These are phyloP conservation scores for Populus nigra DNA, from an alignment of 345 rosid species.

Conservation along the genomic window DNA sequence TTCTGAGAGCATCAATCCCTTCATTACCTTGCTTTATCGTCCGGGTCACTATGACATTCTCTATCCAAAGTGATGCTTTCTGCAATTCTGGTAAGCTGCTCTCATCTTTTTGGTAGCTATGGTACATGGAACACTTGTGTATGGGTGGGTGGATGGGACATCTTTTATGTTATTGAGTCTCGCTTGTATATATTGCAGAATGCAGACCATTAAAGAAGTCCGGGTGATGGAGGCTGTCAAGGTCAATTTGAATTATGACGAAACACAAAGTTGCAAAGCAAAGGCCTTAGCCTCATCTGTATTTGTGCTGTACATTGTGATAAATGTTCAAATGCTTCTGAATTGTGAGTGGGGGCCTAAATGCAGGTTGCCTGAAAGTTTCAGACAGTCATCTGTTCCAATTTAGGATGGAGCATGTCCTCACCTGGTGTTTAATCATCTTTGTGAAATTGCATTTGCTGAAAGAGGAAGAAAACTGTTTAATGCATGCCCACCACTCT, in stretches of 20 bases:
- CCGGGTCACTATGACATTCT: slow-evolving; percentile 99
- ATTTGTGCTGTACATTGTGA: slow-evolving; percentile 21
- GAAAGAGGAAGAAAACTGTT: not conserved
- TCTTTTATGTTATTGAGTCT: not conserved
- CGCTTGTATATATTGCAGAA: slow-evolving; percentile 19
- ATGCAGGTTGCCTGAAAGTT: slow-evolving; percentile 9
- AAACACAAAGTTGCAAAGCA: slow-evolving; percentile 8
- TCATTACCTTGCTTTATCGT: slow-evolving; percentile 85
- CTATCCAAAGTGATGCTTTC: slow-evolving; percentile 59
- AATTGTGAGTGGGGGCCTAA: slow-evolving; percentile 14
- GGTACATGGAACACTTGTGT: not conserved
- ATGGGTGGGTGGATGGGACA: not conserved
- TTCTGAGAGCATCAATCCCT: slow-evolving; percentile 47
- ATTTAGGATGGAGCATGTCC: slow-evolving; percentile 21
- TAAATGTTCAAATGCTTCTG: slow-evolving; percentile 24
- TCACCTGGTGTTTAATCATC: slow-evolving; percentile 11
- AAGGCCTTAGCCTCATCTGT: slow-evolving; percentile 19
- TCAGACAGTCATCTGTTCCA: slow-evolving; percentile 4
- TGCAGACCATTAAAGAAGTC: slow-evolving; percentile 27
- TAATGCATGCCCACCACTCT: not conserved
- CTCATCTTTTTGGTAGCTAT: not conserved
- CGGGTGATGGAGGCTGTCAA: slow-evolving; percentile 10
- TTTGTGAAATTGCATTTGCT: slow-evolving; percentile 14
- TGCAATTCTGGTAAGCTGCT: slow-evolving; percentile 34
- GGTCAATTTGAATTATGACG: slow-evolving; percentile 1